A percentile compares a stretch with the other conserved stretches of the same genome.
phyloP scores from a whole-genome alignment of 129 eudicot genomes.

The Daucus carota region DH1_v3.0 NC_030383.2:61738001-61738500 shows the following conservation, averaged over 20 bases:
- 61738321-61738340: constrained; percentile 1
- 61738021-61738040: constrained; percentile 19
- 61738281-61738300: constrained; percentile 8
- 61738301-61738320: constrained; percentile 18
- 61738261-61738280: neutral
- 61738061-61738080: constrained; percentile 48
- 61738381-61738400: neutral
- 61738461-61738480: neutral
- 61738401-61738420: constrained; percentile 7
- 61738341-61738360: neutral
- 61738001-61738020: constrained; percentile 15
- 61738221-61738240: neutral
- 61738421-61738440: neutral
- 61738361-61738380: constrained; percentile 6
- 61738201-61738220: constrained; percentile 12
- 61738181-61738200: constrained; percentile 15
- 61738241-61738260: neutral
- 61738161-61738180: constrained; percentile 7
- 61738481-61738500: constrained; percentile 4
- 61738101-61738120: constrained; percentile 48
- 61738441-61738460: neutral
- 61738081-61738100: constrained; percentile 48
- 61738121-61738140: constrained; percentile 49
- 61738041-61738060: constrained; percentile 53
- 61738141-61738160: constrained; percentile 11